Evolutionary conservation across 495 filamentous ascomycete genomes (phyloP).

Genomic region (Xylona heveae): DNA sequence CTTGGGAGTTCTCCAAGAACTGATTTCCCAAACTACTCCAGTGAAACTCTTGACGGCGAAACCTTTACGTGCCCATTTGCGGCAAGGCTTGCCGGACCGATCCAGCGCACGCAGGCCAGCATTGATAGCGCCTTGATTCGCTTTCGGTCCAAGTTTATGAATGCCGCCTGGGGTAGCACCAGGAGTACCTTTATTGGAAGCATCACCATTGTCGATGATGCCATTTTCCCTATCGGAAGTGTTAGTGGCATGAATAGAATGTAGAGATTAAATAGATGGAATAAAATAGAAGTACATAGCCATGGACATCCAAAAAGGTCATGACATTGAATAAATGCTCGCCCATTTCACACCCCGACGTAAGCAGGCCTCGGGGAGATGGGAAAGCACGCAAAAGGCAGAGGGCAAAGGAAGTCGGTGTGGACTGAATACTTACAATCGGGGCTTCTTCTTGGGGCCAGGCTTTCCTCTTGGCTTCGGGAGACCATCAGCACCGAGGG

Average conservation of each 20-base stretch:
- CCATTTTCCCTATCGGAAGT: constrained; percentile 14
- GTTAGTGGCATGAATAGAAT: too few relatives aligned
- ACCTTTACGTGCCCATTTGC: constrained; percentile 69
- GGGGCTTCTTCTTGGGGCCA: constrained; percentile 85
- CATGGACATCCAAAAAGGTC: too few relatives aligned
- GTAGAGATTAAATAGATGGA: too few relatives aligned
- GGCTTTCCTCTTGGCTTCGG: constrained; percentile 65
- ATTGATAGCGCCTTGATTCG: constrained; percentile 95
- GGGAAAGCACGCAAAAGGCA: too few relatives aligned
- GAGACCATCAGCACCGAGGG: constrained; percentile 30
- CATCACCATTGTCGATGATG: constrained; percentile 9
- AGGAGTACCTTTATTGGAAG: constrained; percentile 6
- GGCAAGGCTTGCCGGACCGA: constrained; percentile 70
- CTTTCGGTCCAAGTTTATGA: constrained; percentile 87
- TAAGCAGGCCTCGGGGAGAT: too few relatives aligned
- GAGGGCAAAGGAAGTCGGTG: too few relatives aligned
- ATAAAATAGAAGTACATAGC: too few relatives aligned
- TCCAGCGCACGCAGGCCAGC: constrained; percentile 86
- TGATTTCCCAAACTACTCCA: constrained; percentile 63
- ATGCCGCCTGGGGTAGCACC: constrained; percentile 12
- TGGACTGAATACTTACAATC: constrained; percentile 63
- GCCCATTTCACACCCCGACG: too few relatives aligned
- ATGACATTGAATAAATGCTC: too few relatives aligned
- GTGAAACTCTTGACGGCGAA: constrained; percentile 86
- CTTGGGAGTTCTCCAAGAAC: constrained; percentile 63